These are phyloP conservation scores for Penicillium sp. DNA, from an alignment of 2,329 filamentous ascomycete species.

Conservation along the genomic window DNA sequence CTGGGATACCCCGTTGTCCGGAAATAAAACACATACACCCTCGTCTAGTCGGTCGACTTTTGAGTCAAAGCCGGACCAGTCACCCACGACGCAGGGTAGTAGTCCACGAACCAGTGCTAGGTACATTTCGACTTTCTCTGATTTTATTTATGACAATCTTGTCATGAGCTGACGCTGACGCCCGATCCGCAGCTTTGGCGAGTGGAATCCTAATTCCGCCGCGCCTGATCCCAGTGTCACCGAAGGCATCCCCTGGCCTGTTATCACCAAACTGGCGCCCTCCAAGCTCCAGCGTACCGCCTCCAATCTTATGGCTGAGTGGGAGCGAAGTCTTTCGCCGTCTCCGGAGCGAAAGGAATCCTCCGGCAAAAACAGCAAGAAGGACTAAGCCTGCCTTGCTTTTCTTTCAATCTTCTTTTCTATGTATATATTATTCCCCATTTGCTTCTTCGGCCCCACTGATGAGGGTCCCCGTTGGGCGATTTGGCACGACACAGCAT, in stretches of 20 bases:
- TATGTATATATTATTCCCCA: conserved; percentile 21
- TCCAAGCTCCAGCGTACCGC: conserved; percentile 79
- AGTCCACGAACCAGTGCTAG: conserved; percentile 58
- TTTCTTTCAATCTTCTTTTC: conserved; percentile 10
- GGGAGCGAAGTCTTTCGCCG: conserved; percentile 75
- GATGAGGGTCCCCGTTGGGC: conserved; percentile 17
- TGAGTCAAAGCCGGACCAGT: conserved; percentile 49
- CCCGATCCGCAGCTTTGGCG: conserved; percentile 36
- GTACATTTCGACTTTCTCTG: conserved; percentile 39
- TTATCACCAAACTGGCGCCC: conserved; percentile 70
- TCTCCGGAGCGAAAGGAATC: conserved; percentile 36
- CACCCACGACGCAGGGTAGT: conserved; percentile 46
- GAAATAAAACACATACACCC: conserved; percentile 39
- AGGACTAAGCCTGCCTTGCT: conserved; percentile 25
- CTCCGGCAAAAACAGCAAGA: conserved; percentile 32
- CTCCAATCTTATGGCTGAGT: conserved; percentile 84
- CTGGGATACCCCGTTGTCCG: conserved; percentile 53
- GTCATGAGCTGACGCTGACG: conserved; percentile 35
- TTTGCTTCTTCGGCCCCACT: conserved; percentile 19
- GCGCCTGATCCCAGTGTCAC: conserved; percentile 34
- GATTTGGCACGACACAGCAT: conserved; percentile 22
- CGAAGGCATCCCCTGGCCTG: conserved; percentile 62
- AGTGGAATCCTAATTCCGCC: conserved; percentile 33
- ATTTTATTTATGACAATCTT: conserved; percentile 28
- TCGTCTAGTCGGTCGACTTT: conserved; percentile 53